phyloP scores from a whole-genome alignment of 1,139 yeast genomes.

The Blastobotrys persicus region DNA sequence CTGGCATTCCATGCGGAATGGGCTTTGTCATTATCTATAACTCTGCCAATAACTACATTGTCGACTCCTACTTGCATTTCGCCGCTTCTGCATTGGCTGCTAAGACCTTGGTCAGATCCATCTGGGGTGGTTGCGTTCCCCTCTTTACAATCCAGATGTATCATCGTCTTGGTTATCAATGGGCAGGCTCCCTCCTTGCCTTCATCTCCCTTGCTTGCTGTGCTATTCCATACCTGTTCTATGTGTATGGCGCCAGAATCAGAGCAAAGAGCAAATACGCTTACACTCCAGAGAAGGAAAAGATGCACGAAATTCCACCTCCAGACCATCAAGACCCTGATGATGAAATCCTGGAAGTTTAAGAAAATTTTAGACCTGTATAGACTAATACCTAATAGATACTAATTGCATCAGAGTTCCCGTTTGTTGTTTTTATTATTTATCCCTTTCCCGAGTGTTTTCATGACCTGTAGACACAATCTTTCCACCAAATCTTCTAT shows the following conservation, averaged over 20 bases:
- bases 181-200: conserved; percentile 77
- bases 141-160: conserved; percentile 53
- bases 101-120: conserved; percentile 56
- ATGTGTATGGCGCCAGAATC: conserved; percentile 57
- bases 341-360: background rate
- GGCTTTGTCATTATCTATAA: conserved; percentile 59
- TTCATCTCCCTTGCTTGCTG: conserved; percentile 58
- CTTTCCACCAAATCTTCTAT: background rate
- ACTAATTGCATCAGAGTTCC: too few relatives aligned
- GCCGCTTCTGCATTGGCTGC: conserved; percentile 92
- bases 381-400: too few relatives aligned
- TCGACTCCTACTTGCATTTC: conserved; percentile 62
- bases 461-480: background rate
- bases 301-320: background rate
- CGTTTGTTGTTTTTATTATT: conserved; percentile 11
- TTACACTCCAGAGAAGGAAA: conserved; percentile 17
- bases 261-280: conserved; percentile 69
- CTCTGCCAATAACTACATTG: conserved; percentile 56
- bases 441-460: conserved; percentile 6
- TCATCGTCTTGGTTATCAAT: conserved; percentile 63
- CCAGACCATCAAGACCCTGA: conserved; percentile 1
- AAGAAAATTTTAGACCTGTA: too few relatives aligned
- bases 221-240: conserved; percentile 68
- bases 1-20: conserved; percentile 64
- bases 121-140: conserved; percentile 42